These are phyloP conservation scores for Boletales sp. DNA, from an alignment of 768 basidiomycete genomes.

Conservation along the genomic window DNA sequence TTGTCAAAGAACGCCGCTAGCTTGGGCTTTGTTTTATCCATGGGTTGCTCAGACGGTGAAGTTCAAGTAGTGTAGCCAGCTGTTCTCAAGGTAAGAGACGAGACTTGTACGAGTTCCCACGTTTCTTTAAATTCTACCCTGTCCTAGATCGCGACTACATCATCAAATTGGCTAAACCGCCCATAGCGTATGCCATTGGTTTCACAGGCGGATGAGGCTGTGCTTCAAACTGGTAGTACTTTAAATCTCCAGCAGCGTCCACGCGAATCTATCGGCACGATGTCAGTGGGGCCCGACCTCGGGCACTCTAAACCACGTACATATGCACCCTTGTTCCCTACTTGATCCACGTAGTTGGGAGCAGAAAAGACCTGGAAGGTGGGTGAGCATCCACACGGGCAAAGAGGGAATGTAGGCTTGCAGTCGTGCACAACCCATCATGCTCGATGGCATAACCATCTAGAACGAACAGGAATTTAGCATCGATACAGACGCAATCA, in stretches of 20 bases:
- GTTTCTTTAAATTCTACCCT: constrained; percentile 1
- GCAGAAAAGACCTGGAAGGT: constrained; percentile 78
- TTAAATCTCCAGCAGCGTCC: constrained; percentile 66
- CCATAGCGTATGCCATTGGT: constrained; percentile 86
- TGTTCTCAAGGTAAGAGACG: neutral
- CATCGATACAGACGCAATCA: neutral
- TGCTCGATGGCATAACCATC: constrained; percentile 96
- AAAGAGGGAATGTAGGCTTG: constrained; percentile 28
- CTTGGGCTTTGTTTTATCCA: constrained; percentile 40
- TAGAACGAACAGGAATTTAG: constrained; percentile 23
- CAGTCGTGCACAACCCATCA: constrained; percentile 90
- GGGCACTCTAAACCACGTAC: constrained; percentile 41
- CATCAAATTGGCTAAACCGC: constrained; percentile 65
- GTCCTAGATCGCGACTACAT: constrained; percentile 42
- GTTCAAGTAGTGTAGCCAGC: constrained; percentile 1
- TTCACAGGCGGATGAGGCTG: constrained; percentile 85
- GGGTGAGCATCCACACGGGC: constrained; percentile 9
- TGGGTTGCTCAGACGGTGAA: constrained; percentile 9
- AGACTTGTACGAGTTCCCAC: constrained; percentile 22
- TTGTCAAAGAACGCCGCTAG: constrained; percentile 82
- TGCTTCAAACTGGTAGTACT: constrained; percentile 83
- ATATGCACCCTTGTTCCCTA: constrained; percentile 89
- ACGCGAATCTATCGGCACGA: constrained; percentile 63
- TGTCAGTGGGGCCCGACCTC: constrained; percentile 4
- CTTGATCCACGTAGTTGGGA: constrained; percentile 93